Conservation (phyloP, 768 basidiomycete species). For the Rhodotorula diobovata region DNA sequence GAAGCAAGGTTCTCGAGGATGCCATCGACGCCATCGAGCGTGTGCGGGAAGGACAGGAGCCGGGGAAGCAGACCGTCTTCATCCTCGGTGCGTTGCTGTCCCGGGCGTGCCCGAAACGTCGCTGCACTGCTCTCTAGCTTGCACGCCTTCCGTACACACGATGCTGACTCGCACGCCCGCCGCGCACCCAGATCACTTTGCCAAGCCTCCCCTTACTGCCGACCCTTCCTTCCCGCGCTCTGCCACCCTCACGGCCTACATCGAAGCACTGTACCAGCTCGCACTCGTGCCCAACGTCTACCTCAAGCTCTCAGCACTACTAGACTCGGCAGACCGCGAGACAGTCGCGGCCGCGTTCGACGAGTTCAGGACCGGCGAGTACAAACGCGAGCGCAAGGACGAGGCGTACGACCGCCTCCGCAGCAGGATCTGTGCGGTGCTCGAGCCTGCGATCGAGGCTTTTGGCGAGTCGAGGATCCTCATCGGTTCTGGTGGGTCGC, state of each 20-base stretch:
- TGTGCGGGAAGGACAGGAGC: constrained; percentile 16
- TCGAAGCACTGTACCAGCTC: constrained; percentile 24
- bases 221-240: background rate
- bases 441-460: constrained; percentile 37
- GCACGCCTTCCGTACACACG: too few relatives aligned
- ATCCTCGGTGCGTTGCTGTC: constrained; percentile 14
- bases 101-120: background rate
- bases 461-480: constrained; percentile 21
- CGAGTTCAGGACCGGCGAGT: constrained; percentile 13
- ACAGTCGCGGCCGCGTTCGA: constrained; percentile 16
- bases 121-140: background rate
- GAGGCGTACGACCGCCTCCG: constrained; percentile 10
- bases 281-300: constrained; percentile 26
- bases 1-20: constrained; percentile 25
- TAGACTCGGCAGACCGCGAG: constrained; percentile 15
- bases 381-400: constrained; percentile 9
- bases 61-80: constrained; percentile 13
- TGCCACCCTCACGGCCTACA: constrained; percentile 9
- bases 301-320: constrained; percentile 35
- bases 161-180: background rate
- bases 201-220: constrained; percentile 27
- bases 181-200: constrained; percentile 23
- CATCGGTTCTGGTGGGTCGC: constrained; percentile 8
- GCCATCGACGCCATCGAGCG: constrained; percentile 25
- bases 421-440: constrained; percentile 11